Conservation (phyloP, 2,329 filamentous ascomycete genomes). For the Septoria petroselini region DNA sequence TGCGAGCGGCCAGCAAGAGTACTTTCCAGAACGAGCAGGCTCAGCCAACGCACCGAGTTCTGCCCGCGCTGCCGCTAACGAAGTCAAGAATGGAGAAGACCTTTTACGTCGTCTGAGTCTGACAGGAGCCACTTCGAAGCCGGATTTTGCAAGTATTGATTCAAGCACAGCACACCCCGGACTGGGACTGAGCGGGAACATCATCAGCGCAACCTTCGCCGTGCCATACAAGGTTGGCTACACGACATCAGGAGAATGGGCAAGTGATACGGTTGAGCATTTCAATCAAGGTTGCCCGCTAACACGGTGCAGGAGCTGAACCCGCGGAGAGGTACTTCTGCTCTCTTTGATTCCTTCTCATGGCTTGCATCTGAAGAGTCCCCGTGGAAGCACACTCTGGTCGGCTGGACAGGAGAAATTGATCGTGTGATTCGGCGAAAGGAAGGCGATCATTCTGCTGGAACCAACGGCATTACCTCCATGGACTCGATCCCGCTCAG, state of each 20-base stretch:
- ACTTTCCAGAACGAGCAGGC: conserved; percentile 10
- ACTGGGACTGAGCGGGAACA: conserved; percentile 57
- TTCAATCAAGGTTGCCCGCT: neutral
- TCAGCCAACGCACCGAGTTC: conserved; percentile 30
- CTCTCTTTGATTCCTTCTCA: conserved; percentile 85
- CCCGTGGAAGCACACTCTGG: conserved; percentile 86
- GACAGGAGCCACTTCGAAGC: conserved; percentile 37
- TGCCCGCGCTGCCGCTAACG: conserved; percentile 44
- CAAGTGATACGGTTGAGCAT: conserved; percentile 35
- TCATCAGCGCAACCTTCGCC: conserved; percentile 63
- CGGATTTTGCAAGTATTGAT: conserved; percentile 49
- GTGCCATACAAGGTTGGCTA: conserved; percentile 60
- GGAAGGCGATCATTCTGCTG: conserved; percentile 22
- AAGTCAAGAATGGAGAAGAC: conserved; percentile 49
- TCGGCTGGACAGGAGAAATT: conserved; percentile 89
- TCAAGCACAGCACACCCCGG: conserved; percentile 55
- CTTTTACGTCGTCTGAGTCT: conserved; percentile 54
- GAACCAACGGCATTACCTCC: conserved; percentile 27
- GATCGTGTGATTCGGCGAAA: conserved; percentile 34
- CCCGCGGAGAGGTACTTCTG: conserved; percentile 79
- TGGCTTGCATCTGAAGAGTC: conserved; percentile 80
- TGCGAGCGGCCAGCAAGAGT: conserved; percentile 16
- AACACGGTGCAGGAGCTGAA: conserved; percentile 60
- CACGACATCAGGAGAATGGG: conserved; percentile 55
- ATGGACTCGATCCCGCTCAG: conserved; percentile 57